A percentile compares a stretch with the other conserved stretches of the same genome.
Evolutionary conservation across 192 early-diverging fungal species (phyloP).

Genomic region (Linnemannia schmuckeri): DNA sequence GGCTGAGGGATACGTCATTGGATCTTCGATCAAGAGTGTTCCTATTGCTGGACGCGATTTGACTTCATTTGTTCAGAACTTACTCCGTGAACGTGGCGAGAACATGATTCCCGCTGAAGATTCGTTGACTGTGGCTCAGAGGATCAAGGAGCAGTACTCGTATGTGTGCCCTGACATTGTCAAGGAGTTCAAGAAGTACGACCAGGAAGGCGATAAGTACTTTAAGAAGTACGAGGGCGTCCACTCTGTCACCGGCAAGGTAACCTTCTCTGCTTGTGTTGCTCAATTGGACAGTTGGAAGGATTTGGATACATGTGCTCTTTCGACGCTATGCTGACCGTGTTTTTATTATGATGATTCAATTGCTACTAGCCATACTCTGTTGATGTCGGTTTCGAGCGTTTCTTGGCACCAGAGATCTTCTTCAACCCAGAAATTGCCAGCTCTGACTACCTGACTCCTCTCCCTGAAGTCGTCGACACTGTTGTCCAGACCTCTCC

Average conservation of each 20-base stretch:
- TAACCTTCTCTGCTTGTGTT: constrained; percentile 28
- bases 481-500: constrained; percentile 96
- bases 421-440: constrained; percentile 99
- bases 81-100: constrained; percentile 95
- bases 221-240: constrained; percentile 89
- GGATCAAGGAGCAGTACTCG: constrained; percentile 97
- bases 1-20: constrained; percentile 99
- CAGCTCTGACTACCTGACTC: constrained; percentile 95
- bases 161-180: constrained; percentile 98
- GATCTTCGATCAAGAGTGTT: constrained; percentile 97
- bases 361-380: constrained; percentile 76
- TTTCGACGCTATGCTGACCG: neutral
- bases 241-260: constrained; percentile 89
- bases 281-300: neutral
- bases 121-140: constrained; percentile 92
- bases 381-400: constrained; percentile 98
- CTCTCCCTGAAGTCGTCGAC: constrained; percentile 96
- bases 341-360: neutral
- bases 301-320: neutral
- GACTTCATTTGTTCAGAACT: constrained; percentile 97
- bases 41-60: constrained; percentile 99
- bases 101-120: constrained; percentile 97
- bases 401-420: constrained; percentile 99
- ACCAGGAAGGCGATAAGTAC: constrained; percentile 90
- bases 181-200: constrained; percentile 96